A percentile compares a stretch with the other conserved stretches of the same genome.
These are phyloP conservation scores for Fusarium domesticum DNA, from an alignment of 2,329 filamentous ascomycete genomes.

Conservation along the genomic window DNA sequence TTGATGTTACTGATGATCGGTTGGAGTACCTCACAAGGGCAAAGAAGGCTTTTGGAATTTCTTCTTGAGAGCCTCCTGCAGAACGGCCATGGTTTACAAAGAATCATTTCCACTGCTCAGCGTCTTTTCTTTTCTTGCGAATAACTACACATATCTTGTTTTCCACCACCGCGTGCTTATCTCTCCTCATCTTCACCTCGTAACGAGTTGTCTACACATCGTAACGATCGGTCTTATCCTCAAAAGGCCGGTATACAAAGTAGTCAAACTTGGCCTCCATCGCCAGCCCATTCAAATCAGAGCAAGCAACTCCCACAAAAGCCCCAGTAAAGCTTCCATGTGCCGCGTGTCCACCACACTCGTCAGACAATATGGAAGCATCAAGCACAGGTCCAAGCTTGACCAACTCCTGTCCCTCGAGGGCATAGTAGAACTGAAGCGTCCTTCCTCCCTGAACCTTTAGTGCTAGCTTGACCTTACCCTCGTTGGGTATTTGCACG, in stretches of 20 bases:
- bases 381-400: constrained; percentile 55
- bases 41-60: constrained; percentile 46
- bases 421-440: constrained; percentile 56
- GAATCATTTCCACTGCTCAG: no score
- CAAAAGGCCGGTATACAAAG: constrained; percentile 49
- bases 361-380: constrained; percentile 58
- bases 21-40: constrained; percentile 43
- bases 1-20: constrained; percentile 33
- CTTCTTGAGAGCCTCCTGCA: not conserved
- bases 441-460: constrained; percentile 46
- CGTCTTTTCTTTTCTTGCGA: no score
- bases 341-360: constrained; percentile 59
- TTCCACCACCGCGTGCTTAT: no score
- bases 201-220: constrained; percentile 28
- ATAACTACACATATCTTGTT: no score
- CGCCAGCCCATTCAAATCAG: constrained; percentile 53
- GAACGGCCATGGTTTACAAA: no score
- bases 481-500: constrained; percentile 50
- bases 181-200: not conserved
- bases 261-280: constrained; percentile 49
- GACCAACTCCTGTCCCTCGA: constrained; percentile 44
- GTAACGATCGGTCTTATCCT: constrained; percentile 48
- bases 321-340: constrained; percentile 64
- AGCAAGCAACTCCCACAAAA: constrained; percentile 55
- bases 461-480: constrained; percentile 52